A percentile compares a stretch with the other conserved stretches of the same genome.
Evolutionary conservation across 345 rosid genomes (phyloP).

Genomic region (Acer yangbiense): DNA sequence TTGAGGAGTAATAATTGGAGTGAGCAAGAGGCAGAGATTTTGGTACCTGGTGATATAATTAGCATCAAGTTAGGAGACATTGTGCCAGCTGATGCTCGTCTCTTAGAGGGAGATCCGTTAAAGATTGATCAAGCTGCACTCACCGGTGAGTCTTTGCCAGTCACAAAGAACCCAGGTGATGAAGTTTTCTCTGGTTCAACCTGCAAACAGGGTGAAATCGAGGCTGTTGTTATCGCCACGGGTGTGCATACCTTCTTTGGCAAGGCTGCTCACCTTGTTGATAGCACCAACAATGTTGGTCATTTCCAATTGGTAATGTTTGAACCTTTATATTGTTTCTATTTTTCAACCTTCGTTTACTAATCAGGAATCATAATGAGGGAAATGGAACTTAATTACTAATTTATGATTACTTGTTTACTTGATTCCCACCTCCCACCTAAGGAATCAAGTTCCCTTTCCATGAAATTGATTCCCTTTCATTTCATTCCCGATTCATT

Average conservation of each 20-base stretch:
- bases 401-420: too few relatives aligned
- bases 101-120: constrained; percentile 85
- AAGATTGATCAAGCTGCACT: constrained; percentile 94
- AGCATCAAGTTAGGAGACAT: constrained; percentile 93
- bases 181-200: constrained; percentile 90
- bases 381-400: too few relatives aligned
- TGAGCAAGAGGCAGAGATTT: constrained; percentile 75
- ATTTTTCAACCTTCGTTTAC: neutral
- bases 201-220: constrained; percentile 95
- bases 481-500: neutral
- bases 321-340: neutral
- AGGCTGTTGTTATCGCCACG: constrained; percentile 89
- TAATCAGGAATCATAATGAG: too few relatives aligned
- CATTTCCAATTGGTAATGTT: constrained; percentile 81
- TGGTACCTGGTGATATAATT: constrained; percentile 91
- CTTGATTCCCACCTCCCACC: too few relatives aligned
- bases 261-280: constrained; percentile 95
- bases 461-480: too few relatives aligned
- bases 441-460: too few relatives aligned
- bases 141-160: constrained; percentile 89
- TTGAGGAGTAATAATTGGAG: constrained; percentile 84
- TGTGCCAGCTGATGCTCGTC: constrained; percentile 92
- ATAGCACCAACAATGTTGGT: constrained; percentile 89
- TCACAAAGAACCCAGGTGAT: constrained; percentile 68
- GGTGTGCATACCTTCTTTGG: constrained; percentile 97